phyloP scores from a whole-genome alignment of 129 eudicot genomes.

The Lactuca saligna region DNA sequence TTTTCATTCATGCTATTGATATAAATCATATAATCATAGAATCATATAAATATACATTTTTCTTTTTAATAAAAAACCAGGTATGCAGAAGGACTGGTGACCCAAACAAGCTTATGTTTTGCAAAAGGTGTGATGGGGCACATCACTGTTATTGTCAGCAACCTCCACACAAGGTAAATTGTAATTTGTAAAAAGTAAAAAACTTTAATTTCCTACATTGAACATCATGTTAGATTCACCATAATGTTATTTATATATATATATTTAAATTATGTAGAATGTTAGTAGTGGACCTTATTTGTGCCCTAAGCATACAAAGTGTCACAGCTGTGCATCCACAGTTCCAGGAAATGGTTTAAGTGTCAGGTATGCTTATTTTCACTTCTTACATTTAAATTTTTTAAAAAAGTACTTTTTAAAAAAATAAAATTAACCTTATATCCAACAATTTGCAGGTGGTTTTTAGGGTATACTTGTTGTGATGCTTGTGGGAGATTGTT shows the following conservation, averaged over 20 bases:
- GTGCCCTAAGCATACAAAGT: constrained; percentile 92
- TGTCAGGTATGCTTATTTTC: constrained; percentile 54
- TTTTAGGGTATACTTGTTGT: constrained; percentile 94
- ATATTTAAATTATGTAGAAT: constrained; percentile 48
- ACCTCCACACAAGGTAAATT: constrained; percentile 83
- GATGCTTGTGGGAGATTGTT: constrained; percentile 99
- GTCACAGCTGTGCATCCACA: constrained; percentile 91
- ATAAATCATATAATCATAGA: background rate
- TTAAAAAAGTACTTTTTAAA: background rate
- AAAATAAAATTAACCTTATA: background rate
- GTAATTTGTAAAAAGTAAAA: background rate
- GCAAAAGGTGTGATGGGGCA: constrained; percentile 93
- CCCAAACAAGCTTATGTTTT: constrained; percentile 74
- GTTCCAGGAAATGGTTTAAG: constrained; percentile 97
- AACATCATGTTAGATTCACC: background rate
- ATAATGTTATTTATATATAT: background rate
- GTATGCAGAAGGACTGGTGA: constrained; percentile 82
- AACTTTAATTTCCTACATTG: background rate
- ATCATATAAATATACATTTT: background rate
- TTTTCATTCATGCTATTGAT: background rate
- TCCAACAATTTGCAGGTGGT: constrained; percentile 68
- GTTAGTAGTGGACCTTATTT: constrained; percentile 88
- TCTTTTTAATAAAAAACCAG: constrained; percentile 28
- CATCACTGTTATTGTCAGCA: constrained; percentile 93
- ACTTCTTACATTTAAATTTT: background rate